phyloP scores from a whole-genome alignment of 192 early-diverging fungal genomes.

The Coemansia sp. region DNA sequence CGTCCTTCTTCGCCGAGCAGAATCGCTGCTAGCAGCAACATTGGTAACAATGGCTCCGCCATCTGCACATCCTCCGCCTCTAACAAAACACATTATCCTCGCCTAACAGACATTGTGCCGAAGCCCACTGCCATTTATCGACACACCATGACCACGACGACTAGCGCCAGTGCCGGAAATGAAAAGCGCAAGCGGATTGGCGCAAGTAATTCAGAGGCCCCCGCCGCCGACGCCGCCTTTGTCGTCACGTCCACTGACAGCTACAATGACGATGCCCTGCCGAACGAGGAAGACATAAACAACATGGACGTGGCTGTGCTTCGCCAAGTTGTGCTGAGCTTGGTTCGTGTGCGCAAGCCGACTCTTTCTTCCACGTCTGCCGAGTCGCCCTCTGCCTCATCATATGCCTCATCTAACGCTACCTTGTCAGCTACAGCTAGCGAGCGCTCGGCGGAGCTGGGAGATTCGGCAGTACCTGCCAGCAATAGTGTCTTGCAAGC shows the following conservation, averaged over 20 bases:
- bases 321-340: conserved; percentile 26
- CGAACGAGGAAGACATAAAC: conserved; percentile 49
- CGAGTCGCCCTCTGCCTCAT: conserved; percentile 30
- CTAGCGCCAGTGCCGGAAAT: conserved; percentile 16
- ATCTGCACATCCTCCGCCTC: not conserved
- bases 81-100: conserved; percentile 9
- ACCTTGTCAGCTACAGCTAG: not conserved
- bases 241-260: not conserved
- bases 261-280: conserved; percentile 21
- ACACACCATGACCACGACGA: conserved; percentile 15
- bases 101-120: conserved; percentile 13
- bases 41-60: conserved; percentile 8
- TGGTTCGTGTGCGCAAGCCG: conserved; percentile 31
- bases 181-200: conserved; percentile 16
- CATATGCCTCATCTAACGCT: conserved; percentile 20
- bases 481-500: not conserved
- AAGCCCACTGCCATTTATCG: conserved; percentile 20
- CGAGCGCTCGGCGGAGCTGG: conserved; percentile 1
- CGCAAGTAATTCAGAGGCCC: not conserved
- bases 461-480: conserved; percentile 8
- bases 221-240: not conserved
- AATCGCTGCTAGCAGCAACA: not conserved
- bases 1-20: conserved; percentile 14
- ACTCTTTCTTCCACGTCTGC: conserved; percentile 19
- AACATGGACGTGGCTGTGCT: conserved; percentile 53